Evolutionary conservation across 116 monocot genomes (phyloP).

Genomic region (Zostera marina): DNA sequence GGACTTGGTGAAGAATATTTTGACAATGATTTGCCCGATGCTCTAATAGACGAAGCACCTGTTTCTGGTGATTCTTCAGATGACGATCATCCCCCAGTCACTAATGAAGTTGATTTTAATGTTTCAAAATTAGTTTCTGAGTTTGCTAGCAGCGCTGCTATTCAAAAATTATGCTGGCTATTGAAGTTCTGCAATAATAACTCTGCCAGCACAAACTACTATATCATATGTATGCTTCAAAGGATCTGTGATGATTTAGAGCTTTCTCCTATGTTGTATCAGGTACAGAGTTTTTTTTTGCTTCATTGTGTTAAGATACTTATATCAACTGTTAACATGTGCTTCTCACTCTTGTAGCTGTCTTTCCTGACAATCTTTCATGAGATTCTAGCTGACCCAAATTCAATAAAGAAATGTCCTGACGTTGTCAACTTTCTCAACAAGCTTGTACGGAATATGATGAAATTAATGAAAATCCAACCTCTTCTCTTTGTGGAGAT

Average conservation of each 20-base stretch:
- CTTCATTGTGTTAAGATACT: not conserved
- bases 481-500: slow-evolving; percentile 92
- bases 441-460: slow-evolving; percentile 64
- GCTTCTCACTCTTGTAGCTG: slow-evolving; percentile 37
- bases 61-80: slow-evolving; percentile 29
- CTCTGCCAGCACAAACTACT: slow-evolving; percentile 63
- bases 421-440: slow-evolving; percentile 61
- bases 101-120: slow-evolving; percentile 77
- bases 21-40: slow-evolving; percentile 3
- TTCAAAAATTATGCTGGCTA: slow-evolving; percentile 83
- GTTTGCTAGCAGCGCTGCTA: slow-evolving; percentile 51
- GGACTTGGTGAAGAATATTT: slow-evolving; percentile 1
- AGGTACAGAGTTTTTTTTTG: slow-evolving; percentile 22
- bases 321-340: not conserved
- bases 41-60: slow-evolving; percentile 11
- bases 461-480: slow-evolving; percentile 60
- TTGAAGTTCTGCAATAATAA: slow-evolving; percentile 73
- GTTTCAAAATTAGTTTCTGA: slow-evolving; percentile 43
- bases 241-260: slow-evolving; percentile 82
- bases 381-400: slow-evolving; percentile 58
- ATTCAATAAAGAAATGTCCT: slow-evolving; percentile 24
- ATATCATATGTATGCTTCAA: slow-evolving; percentile 66
- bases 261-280: slow-evolving; percentile 83
- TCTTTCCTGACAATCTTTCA: slow-evolving; percentile 67
- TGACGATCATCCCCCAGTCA: slow-evolving; percentile 38